A percentile compares a stretch with the other conserved stretches of the same genome.
These are phyloP conservation scores for Salix suchowensis DNA, from an alignment of 345 rosid species.

Conservation along the genomic window DNA sequence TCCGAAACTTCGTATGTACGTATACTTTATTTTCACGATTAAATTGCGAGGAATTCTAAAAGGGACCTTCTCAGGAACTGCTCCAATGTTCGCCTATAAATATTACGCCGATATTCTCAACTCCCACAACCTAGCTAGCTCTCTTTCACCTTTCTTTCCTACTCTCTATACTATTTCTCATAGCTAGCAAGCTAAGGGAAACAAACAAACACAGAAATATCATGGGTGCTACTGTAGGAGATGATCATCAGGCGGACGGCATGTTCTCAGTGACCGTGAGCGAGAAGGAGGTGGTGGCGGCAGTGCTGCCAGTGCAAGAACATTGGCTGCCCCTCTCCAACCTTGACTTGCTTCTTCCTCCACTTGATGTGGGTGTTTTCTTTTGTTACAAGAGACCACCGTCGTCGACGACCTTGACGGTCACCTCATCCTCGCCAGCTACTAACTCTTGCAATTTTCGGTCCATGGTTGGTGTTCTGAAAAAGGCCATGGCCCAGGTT, in stretches of 20 bases:
- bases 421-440: neutral
- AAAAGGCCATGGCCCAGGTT: constrained; percentile 56
- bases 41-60: no score
- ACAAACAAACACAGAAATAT: neutral
- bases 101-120: no score
- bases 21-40: no score
- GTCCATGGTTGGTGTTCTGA: constrained; percentile 35
- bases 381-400: constrained; percentile 50
- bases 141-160: no score
- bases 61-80: no score
- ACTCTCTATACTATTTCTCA: no score
- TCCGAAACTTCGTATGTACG: no score
- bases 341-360: constrained; percentile 81
- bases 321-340: constrained; percentile 85
- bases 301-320: constrained; percentile 60
- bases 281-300: constrained; percentile 55
- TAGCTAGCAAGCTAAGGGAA: neutral
- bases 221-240: constrained; percentile 1
- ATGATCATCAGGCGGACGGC: neutral
- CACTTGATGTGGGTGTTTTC: constrained; percentile 53
- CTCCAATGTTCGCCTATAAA: no score
- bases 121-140: no score
- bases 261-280: constrained; percentile 18
- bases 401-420: no score
- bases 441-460: constrained; percentile 4